A percentile compares a stretch with the other conserved stretches of the same genome.
phyloP scores from a whole-genome alignment of 2,329 filamentous ascomycete species.

The Verticillium nubilum region DNA sequence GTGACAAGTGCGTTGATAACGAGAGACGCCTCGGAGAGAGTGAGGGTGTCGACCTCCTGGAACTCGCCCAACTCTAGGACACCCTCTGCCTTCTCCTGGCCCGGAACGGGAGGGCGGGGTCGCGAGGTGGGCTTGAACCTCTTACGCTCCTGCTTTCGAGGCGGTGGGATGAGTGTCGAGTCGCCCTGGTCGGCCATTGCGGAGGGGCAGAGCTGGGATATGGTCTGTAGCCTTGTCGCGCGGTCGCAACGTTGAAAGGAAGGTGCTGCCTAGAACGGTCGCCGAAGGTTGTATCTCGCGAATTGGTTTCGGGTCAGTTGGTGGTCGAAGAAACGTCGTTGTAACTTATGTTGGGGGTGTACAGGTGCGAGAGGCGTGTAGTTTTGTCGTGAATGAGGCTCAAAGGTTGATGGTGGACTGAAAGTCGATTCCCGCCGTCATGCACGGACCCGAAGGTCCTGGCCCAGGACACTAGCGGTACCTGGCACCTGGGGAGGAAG shows the following conservation, averaged over 20 bases:
- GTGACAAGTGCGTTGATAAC: conserved; percentile 86
- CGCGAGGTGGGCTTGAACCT: conserved; percentile 44
- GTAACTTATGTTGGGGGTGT: not conserved
- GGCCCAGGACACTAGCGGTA: not conserved
- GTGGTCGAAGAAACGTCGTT: not conserved
- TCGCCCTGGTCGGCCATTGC: not conserved
- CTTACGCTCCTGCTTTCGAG: not conserved
- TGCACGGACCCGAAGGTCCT: not conserved
- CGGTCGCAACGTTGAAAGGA: not conserved
- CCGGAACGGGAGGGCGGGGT: conserved; percentile 61
- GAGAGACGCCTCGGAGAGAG: conserved; percentile 84
- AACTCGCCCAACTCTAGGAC: conserved; percentile 89
- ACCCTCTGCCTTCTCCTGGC: conserved; percentile 82
- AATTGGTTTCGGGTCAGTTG: not conserved
- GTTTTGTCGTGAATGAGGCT: not conserved
- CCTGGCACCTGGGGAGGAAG: not conserved
- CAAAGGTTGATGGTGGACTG: not conserved
- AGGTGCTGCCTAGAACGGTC: not conserved
- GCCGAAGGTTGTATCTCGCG: too few relatives aligned
- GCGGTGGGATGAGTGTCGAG: not conserved
- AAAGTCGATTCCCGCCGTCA: not conserved
- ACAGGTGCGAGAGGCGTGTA: not conserved
- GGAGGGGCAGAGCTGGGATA: not conserved
- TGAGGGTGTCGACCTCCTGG: conserved; percentile 84
- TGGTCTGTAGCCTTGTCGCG: not conserved